Conservation (phyloP, 768 basidiomycete species). For the Tulasnella sp. region DNA sequence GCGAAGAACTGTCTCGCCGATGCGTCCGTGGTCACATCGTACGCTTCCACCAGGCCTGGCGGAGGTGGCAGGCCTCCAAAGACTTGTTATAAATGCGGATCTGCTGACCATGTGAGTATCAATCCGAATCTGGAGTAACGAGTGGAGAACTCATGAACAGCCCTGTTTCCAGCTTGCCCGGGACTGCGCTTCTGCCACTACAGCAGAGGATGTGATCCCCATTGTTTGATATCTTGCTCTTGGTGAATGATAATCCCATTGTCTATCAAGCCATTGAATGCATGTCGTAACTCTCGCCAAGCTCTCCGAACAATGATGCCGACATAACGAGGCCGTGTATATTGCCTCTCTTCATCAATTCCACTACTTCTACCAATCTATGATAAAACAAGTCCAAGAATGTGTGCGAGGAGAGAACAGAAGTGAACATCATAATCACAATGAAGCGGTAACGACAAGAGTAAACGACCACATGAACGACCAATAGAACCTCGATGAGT, state of each 20-base stretch:
- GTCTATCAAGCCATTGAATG: no score
- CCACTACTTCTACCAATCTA: background rate
- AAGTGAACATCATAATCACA: background rate
- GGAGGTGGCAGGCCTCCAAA: conserved; percentile 47
- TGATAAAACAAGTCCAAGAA: background rate
- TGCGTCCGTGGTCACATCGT: background rate
- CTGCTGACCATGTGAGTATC: conserved; percentile 67
- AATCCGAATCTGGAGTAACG: background rate
- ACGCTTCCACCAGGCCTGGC: background rate
- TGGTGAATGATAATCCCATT: background rate
- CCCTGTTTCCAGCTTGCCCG: background rate
- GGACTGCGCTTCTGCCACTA: background rate
- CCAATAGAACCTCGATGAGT: background rate
- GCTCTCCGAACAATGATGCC: background rate
- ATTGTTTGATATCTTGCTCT: background rate
- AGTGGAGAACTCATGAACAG: background rate
- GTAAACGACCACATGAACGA: background rate
- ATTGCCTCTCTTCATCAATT: background rate
- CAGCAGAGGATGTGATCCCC: background rate
- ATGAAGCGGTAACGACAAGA: background rate
- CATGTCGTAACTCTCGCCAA: no score
- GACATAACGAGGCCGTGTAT: background rate
- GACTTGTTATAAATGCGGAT: conserved; percentile 82
- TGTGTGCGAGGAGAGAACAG: background rate
- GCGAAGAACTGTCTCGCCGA: conserved; percentile 66